Percentiles rank a stretch among this genome's conserved stretches.
phyloP scores from a whole-genome alignment of 2,329 filamentous ascomycete species.

The Alternaria tenuissima region DNA sequence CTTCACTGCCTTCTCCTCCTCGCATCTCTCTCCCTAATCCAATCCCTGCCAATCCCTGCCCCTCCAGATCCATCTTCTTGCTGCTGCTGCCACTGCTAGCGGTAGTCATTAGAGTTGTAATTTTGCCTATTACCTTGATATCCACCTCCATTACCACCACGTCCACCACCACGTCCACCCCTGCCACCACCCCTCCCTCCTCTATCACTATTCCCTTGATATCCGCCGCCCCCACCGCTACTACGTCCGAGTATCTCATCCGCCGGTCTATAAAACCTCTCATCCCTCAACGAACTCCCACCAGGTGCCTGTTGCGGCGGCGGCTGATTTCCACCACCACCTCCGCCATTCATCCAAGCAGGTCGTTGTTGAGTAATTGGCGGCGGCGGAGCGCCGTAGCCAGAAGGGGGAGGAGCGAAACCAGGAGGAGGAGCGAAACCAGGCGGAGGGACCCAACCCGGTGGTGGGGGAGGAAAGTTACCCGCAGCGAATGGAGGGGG shows the following conservation, averaged over 20 bases:
- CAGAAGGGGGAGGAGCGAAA: conserved; percentile 5
- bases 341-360: conserved; percentile 29
- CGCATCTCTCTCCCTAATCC: too few species aligned
- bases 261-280: conserved; percentile 36
- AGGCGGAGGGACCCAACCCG: conserved; percentile 32
- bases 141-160: conserved; percentile 30
- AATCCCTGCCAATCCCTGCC: too few species aligned
- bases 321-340: conserved; percentile 17
- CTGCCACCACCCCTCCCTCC: conserved; percentile 42
- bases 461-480: conserved; percentile 24
- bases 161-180: conserved; percentile 25
- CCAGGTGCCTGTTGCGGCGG: conserved; percentile 32
- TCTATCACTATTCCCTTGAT: conserved; percentile 21
- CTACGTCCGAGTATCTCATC: conserved; percentile 37
- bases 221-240: conserved; percentile 19
- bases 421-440: conserved; percentile 40
- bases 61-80: not conserved
- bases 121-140: conserved; percentile 21
- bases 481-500: conserved; percentile 35
- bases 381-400: too few species aligned
- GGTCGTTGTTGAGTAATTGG: conserved; percentile 19
- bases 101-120: conserved; percentile 31
- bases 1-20: too few species aligned
- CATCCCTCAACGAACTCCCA: conserved; percentile 31
- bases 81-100: conserved; percentile 2